Base-by-base conservation (phyloP, 2,329 filamentous ascomycete species). In the Aspergillus sp. region DNA sequence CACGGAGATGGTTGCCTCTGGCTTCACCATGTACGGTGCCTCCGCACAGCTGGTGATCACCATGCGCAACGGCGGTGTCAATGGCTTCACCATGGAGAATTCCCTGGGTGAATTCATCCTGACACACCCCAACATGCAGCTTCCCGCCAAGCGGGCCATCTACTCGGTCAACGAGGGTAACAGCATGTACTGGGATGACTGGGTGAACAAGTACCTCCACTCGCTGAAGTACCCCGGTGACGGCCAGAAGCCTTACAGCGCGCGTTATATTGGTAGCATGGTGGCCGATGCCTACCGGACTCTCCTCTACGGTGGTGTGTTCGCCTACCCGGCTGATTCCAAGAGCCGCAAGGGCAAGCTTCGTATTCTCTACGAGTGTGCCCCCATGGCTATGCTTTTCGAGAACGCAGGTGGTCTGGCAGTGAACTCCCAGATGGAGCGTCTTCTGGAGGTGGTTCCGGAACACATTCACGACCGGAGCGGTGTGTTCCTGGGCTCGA, bases 21-120 rank as follows among this genome's bases (percentile, higher is more conserved):
- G 95, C n/a, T 99, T 99, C 85, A 99, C 95, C 79, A 99, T 99
- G 95, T 99, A 99, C 80, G 95, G 95, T 74, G 95, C 95, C 69
- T 97, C 93, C 3, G 89, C 95, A 4, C 94, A 98, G 82, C 85
- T 99, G 49, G 95, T 99, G 72, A 90, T 99, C 74, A 99, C 95
- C 69, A 97, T 98, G 92, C 91, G 90, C 79, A 91, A 89, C 67
- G 91, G 93, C 65, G 86, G 81, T 63, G 95, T 99, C 79, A 97
- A 98, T 80, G 95, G 95, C 72, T 99, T 99, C 84, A 99, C 95
- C 25, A 88, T 99, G 72, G 95, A 99, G 82, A 96, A 91, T 77
- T 91, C 92, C 17, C 87, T 99, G 53, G 95, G 95, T 80, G 95
- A 99, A 84, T 99, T 99, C 83, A 99, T 99, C 80, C 86, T 99